Evolutionary conservation across 2,329 filamentous ascomycete genomes (phyloP), one percentile per base, ranked within the genome.

Genomic region (Colletotrichum sp.): DNA sequence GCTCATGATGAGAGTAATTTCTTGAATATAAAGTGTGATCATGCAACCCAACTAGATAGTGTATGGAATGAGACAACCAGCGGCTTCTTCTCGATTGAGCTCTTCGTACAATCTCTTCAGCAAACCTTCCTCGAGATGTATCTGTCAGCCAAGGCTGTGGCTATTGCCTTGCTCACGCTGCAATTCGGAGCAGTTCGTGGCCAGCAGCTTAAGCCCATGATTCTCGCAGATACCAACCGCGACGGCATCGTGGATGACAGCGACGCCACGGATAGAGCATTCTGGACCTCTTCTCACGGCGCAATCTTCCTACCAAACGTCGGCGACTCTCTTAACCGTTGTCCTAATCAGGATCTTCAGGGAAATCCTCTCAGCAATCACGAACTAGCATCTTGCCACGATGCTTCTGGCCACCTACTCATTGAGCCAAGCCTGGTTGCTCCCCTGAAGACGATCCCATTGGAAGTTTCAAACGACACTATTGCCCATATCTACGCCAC

Each of bases 291-390:
- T 1, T 32, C 63, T 3, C 72, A 66, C 4, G 84, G 84, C 9
- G 83, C 84, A 24, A 79, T 85, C 28, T 84, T 86, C 69, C 79
- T 86, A 3, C 79, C 84, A 30, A 84, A 84, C 75, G 83, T 86
- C n/a, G 83, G 80, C 13, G 84, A 86, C 72, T 82, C 80, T 6
- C 63, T 79, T 63, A 55, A 75, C 13, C 82, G 84, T 6, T 86
- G 84, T 78, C 80, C 81, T 2, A 73, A 70, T 8, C 34, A 44
- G 26, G 77, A 75, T 66, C 76, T 30, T 36, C 57, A 44, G 30
- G 78, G 18, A 39, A 78, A 62, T 30, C 65, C 63, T 18, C 70
- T 30, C 72, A 69, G 75, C 69, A 79, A 82, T 60, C 77, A 80
- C 10, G 80, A 82, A 21, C 78, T 86, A 1, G 81, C 77, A 2